These are phyloP conservation scores for Straminergon stramineum DNA, from an alignment of 225 moss, liverwort and hornwort genomes.

Conservation along the genomic window DNA sequence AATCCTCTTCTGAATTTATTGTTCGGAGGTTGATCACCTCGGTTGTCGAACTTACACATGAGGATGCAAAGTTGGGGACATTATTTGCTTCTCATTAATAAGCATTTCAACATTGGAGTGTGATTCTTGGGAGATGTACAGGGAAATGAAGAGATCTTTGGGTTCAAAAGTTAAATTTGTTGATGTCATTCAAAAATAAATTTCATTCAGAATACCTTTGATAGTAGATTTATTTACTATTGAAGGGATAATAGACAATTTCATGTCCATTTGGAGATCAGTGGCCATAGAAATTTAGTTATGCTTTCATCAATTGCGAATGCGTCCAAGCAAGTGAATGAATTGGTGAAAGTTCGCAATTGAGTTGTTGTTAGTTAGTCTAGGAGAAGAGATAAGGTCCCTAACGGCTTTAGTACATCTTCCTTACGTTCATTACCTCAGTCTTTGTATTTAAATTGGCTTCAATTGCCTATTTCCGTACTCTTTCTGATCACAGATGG, in stretches of 20 bases:
- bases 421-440: not conserved
- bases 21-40: not conserved
- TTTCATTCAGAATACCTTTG: not conserved
- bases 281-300: not conserved
- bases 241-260: not conserved
- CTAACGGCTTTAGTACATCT: no score
- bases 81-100: not conserved
- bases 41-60: not conserved
- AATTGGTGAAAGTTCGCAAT: not conserved
- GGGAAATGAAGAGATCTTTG: not conserved
- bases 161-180: not conserved
- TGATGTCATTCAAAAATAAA: not conserved
- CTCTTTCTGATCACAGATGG: not conserved
- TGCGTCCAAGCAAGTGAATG: not conserved
- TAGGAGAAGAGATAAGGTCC: not conserved
- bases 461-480: not conserved
- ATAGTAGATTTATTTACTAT: no score
- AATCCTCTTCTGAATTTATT: not conserved
- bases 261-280: not conserved
- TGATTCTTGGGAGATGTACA: not conserved
- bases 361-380: not conserved
- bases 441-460: not conserved
- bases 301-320: not conserved
- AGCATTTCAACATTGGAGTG: not conserved
- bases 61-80: not conserved